Evolutionary conservation across 169 alveolate genomes (phyloP).

Genomic region (Eimeria falciformis): DNA sequence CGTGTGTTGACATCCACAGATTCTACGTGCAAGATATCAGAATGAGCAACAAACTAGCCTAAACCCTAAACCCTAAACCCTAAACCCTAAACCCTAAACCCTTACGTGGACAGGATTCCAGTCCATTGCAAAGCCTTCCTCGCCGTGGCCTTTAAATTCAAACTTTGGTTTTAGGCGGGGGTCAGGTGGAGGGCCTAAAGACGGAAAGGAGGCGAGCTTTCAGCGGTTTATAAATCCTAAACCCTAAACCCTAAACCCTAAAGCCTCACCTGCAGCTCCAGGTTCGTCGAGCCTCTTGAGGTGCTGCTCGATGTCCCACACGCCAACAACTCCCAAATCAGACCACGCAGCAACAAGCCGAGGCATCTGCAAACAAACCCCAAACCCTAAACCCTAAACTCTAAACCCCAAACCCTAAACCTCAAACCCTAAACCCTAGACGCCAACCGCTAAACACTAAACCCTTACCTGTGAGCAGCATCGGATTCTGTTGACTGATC

Average conservation of each 20-base stretch:
- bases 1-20: background rate
- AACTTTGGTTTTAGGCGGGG: conserved; percentile 52
- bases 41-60: too few species aligned
- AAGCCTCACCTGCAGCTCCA: conserved; percentile 38
- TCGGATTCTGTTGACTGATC: conserved; percentile 69
- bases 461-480: conserved; percentile 66
- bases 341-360: conserved; percentile 78
- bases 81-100: background rate
- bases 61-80: conserved; percentile 2
- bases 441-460: background rate
- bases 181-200: conserved; percentile 35
- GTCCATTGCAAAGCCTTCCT: conserved; percentile 77
- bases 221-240: background rate
- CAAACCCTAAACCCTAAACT: conserved; percentile 4
- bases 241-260: background rate
- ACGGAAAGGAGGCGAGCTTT: background rate
- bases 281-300: conserved; percentile 71
- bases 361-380: conserved; percentile 29
- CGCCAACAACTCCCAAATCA: conserved; percentile 55
- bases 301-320: conserved; percentile 71
- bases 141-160: conserved; percentile 40
- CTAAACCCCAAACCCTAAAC: conserved; percentile 1
- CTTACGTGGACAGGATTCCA: conserved; percentile 69
- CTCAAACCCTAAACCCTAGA: conserved; percentile 1
- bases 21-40: background rate